A percentile compares a stretch with the other conserved stretches of the same genome.
Conservation (phyloP, 2,329 filamentous ascomycete genomes). For the Coniochaeta hoffmannii region DNA sequence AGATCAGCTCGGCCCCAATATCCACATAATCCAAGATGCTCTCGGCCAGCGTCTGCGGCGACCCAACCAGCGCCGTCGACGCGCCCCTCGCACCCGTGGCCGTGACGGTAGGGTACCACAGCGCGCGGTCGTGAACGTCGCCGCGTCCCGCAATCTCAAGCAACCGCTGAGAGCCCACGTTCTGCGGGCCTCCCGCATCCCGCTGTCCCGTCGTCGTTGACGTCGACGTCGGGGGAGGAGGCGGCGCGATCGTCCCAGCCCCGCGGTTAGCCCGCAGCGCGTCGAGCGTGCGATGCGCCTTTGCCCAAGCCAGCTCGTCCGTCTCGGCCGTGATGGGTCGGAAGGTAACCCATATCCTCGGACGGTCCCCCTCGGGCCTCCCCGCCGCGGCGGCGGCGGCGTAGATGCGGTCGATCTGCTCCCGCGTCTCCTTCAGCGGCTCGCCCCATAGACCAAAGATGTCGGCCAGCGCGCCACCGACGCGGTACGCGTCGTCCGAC, state of each 20-base stretch:
- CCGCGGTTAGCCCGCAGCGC: constrained; percentile 33
- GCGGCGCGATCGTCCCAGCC: background rate
- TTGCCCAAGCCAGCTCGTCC: constrained; percentile 54
- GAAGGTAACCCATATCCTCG: constrained; percentile 58
- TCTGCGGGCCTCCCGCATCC: constrained; percentile 39
- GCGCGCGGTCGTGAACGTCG: constrained; percentile 51
- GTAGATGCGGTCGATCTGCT: constrained; percentile 55
- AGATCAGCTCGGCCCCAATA: constrained; percentile 48
- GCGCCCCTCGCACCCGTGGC: constrained; percentile 53
- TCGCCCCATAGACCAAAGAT: constrained; percentile 60
- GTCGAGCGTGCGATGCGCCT: constrained; percentile 49
- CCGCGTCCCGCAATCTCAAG: constrained; percentile 48
- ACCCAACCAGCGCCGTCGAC: constrained; percentile 50
- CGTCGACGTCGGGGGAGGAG: constrained; percentile 10
- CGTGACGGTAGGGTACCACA: constrained; percentile 58
- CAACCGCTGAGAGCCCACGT: constrained; percentile 50
- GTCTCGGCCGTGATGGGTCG: constrained; percentile 54
- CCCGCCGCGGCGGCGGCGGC: constrained; percentile 51
- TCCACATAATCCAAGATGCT: constrained; percentile 50
- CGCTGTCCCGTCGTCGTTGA: constrained; percentile 16
- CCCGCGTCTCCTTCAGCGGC: constrained; percentile 54
- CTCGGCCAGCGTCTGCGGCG: constrained; percentile 42
- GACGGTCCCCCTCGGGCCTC: constrained; percentile 36
- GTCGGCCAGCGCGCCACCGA: constrained; percentile 50
- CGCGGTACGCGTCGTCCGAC: constrained; percentile 50